These are phyloP conservation scores for Lumnitzera littorea DNA, from an alignment of 345 rosid species.

Conservation along the genomic window DNA sequence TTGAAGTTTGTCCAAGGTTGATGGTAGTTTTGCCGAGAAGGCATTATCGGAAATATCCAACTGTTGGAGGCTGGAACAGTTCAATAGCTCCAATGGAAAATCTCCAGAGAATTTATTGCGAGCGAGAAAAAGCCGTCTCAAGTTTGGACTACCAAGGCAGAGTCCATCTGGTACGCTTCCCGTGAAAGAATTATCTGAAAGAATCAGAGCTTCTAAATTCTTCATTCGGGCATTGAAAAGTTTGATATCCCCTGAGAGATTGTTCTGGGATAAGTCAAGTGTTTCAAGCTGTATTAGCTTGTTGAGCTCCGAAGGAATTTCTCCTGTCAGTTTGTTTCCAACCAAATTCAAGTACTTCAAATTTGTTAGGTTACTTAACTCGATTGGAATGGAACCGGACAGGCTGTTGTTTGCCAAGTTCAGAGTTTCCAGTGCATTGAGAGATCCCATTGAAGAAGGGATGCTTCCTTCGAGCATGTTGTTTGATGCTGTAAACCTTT, in stretches of 20 bases:
- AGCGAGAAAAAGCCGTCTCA: slow-evolving; percentile 43
- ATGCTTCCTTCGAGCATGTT: slow-evolving; percentile 67
- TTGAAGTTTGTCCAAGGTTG: slow-evolving; percentile 41
- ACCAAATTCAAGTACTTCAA: slow-evolving; percentile 49
- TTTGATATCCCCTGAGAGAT: slow-evolving; percentile 53
- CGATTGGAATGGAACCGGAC: slow-evolving; percentile 54
- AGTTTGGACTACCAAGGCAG: slow-evolving; percentile 41
- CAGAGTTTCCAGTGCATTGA: slow-evolving; percentile 40
- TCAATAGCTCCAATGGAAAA: slow-evolving; percentile 51
- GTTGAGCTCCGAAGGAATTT: slow-evolving; percentile 48
- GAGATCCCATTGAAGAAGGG: slow-evolving; percentile 45
- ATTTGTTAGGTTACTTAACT: slow-evolving; percentile 44
- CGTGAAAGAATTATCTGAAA: slow-evolving; percentile 42
- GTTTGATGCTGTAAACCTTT: slow-evolving; percentile 40
- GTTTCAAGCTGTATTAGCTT: slow-evolving; percentile 37
- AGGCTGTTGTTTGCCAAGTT: slow-evolving; percentile 74
- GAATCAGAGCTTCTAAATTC: slow-evolving; percentile 38
- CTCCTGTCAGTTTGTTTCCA: slow-evolving; percentile 49
- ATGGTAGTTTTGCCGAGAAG: slow-evolving; percentile 49
- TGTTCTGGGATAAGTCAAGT: slow-evolving; percentile 63
- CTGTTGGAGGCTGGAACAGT: slow-evolving; percentile 47
- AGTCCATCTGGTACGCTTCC: slow-evolving; percentile 49
- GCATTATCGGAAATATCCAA: slow-evolving; percentile 58
- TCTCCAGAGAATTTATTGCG: slow-evolving; percentile 51
- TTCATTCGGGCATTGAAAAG: slow-evolving; percentile 30